Evolutionary conservation across 2,329 filamentous ascomycete genomes (phyloP), one percentile per base, ranked within the genome.

Genomic region (Penicillium sp.): DNA sequence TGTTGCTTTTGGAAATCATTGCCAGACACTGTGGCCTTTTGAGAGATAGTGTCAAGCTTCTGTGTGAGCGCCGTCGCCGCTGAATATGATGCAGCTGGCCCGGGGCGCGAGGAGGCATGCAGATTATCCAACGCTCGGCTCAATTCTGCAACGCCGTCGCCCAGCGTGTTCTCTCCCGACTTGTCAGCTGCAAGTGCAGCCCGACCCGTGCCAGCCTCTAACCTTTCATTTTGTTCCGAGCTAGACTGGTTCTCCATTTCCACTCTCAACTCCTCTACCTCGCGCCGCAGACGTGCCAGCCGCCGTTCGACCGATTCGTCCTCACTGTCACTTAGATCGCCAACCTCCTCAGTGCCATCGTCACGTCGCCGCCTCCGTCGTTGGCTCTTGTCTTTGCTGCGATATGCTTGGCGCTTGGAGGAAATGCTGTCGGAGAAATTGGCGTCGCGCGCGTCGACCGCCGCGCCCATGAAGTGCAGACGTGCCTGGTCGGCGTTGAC

Each of bases 371-470:
- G 83, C 54, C 86, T 83, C 63, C 88, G 84, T 52, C 89, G 85
- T 14, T 59, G 61, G 20, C 55, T 66, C 10, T 62, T 67, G 50
- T 84, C 90, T 6, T 89, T 88, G 38, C 88, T 88, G 66, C 87
- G 88, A 79, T 97, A 97, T 25, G 91, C 91, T 76, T 90, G 91
- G 63, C 91, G 86, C 75, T 94, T 94, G 49, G 87, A 87, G 60
- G 87, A 88, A 39, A 98, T 88, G 55, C 93, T 89, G 76, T 97
- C 93, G 2, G 93, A 96, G 75, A 97, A 95, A 76, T 97, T 91
- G 25, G 90, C 91, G 22, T 89, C 87, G 54, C 84, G 84, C 5
- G 92, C 88, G 71, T 96, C 90, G 35, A 96, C 86, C 42, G 86
- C 84, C 10, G 90, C 82, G 2, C 90, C 88, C 56, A 89, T 82